Base-by-base conservation (phyloP, 129 eudicot species). In the Saposhnikovia divaricata region DNA sequence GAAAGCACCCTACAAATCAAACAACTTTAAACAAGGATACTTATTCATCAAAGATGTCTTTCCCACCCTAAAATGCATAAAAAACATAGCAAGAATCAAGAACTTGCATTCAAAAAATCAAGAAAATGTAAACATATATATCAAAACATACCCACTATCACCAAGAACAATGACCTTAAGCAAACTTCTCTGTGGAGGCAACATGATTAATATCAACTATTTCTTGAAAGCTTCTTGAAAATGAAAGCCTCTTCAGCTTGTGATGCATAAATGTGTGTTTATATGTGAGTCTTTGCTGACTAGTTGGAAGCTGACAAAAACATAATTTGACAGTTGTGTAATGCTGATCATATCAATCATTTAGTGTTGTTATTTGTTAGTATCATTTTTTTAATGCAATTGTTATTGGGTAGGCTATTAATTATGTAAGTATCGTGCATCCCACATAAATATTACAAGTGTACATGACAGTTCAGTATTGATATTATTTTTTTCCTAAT, bases 131-230 rank as follows among this genome's bases (percentile, higher is more conserved):
- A 71, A 19, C 43, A 37, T 2, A 19, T 0, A 71, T 1, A 71
- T 37, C 14, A 71, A 71, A 71, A 73, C 85, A 16, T 87, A 92
- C 97, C 93, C 96, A 59, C 93, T 89, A 66, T 93, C 98, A 7
- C 98, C 98, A 21, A 93, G 93, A 77, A 93, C 92, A 45, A 93
- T 90, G 85, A 93, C 87, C 87, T 93, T 93, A 77, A 93, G 98
- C 90, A 93, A 85, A 80, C 90, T 86, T 77, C 98, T 84, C 74
- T 87, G 85, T 2, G 89, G 86, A 79, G 72, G 79, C 71, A 79
- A 73, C 96, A 91, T 90, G 63, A 72, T 70, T 43, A 34, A 34
- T 34, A 9, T 34, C 77, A 48, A 42, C 55, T 40, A 16, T 7
- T 19, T 37, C 13, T 39, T 16, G 14, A 27, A 11, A 18, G 2